These are phyloP conservation scores for Pelargonium fulgidum DNA, from an alignment of 441 rosid genomes.

Conservation along the genomic window DNA sequence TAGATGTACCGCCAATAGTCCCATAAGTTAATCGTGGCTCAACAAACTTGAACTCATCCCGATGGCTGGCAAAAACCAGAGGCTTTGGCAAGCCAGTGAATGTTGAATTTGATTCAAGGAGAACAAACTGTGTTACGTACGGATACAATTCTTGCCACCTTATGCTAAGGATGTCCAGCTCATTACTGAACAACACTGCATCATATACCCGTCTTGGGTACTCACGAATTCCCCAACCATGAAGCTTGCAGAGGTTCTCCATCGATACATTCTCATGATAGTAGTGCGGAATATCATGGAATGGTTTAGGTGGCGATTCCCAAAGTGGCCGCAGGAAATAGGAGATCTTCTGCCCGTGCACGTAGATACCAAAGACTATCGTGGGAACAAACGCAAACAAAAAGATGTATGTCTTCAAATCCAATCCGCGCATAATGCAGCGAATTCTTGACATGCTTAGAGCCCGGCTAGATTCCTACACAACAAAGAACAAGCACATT, in stretches of 20 bases:
- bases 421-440: conserved; percentile 5
- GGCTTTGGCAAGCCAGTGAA: conserved; percentile 9
- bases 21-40: conserved; percentile 14
- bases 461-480: conserved; percentile 2
- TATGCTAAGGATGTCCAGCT: conserved; percentile 2
- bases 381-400: conserved; percentile 64
- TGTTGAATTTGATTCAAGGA: conserved; percentile 5
- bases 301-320: conserved; percentile 80
- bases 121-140: conserved; percentile 6
- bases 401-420: conserved; percentile 13
- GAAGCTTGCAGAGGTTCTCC: conserved; percentile 72
- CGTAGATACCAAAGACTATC: conserved; percentile 54
- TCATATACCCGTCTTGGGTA: conserved; percentile 81
- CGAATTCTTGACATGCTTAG: conserved; percentile 6
- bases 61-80: conserved; percentile 4
- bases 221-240: conserved; percentile 78
- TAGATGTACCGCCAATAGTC: conserved; percentile 16
- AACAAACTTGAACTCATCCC: conserved; percentile 1
- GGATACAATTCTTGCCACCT: conserved; percentile 9
- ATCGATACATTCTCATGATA: conserved; percentile 37
- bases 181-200: conserved; percentile 23
- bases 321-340: conserved; percentile 77
- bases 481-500: neutral
- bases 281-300: conserved; percentile 79
- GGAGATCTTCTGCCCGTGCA: conserved; percentile 85